phyloP scores from a whole-genome alignment of 148 eudicot genomes.

The Mesembryanthemum crystallinum region DNA sequence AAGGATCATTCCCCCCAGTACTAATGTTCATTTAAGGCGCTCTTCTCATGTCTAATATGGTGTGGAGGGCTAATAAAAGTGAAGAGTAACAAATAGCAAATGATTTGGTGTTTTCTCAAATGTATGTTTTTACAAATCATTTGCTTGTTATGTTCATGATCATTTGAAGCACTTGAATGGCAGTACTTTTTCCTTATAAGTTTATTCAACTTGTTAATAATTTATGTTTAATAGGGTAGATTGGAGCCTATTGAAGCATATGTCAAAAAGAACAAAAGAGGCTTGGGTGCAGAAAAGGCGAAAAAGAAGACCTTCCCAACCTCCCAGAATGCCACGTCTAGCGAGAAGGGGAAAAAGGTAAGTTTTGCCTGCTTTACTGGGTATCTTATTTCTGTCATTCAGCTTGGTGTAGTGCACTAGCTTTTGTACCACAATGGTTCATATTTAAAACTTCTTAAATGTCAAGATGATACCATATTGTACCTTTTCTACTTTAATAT shows the following conservation, averaged over 20 bases:
- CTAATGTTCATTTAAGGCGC: too few relatives aligned
- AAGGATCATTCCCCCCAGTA: too few relatives aligned
- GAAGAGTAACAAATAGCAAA: too few relatives aligned
- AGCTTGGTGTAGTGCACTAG: neutral
- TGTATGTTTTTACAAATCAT: neutral
- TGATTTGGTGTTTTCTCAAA: neutral
- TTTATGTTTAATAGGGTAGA: conserved; percentile 61
- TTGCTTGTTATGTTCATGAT: neutral
- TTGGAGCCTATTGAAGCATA: conserved; percentile 71
- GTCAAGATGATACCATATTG: neutral
- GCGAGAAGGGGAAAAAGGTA: conserved; percentile 34
- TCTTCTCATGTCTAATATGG: too few relatives aligned
- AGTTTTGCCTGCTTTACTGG: conserved; percentile 16
- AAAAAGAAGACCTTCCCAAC: conserved; percentile 39
- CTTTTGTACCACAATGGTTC: neutral
- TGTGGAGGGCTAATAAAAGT: too few relatives aligned
- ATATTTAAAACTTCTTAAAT: neutral
- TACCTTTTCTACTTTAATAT: neutral
- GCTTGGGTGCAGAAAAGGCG: conserved; percentile 69
- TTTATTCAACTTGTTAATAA: conserved; percentile 9
- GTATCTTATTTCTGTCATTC: neutral
- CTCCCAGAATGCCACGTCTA: conserved; percentile 18
- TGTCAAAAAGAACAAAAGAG: conserved; percentile 66
- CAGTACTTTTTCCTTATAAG: neutral
- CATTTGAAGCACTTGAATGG: neutral